Evolutionary conservation across 75 land plant species (phyloP).

Genomic region (Cryptomeria japonica): DNA sequence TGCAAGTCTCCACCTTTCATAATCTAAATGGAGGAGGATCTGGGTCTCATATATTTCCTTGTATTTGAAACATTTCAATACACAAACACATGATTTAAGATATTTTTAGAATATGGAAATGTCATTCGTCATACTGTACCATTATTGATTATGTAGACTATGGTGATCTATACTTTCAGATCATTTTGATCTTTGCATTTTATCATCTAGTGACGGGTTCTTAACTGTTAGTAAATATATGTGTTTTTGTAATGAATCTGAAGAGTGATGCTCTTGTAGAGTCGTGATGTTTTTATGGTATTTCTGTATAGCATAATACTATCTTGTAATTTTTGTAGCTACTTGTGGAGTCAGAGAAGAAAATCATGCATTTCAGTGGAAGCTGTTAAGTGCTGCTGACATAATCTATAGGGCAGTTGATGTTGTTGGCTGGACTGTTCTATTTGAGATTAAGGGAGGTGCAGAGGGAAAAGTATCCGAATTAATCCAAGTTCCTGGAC

Average conservation of each 20-base stretch:
- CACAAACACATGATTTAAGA: too few relatives aligned
- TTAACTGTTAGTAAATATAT: background rate
- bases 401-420: background rate
- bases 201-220: background rate
- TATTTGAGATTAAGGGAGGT: slow-evolving; percentile 6
- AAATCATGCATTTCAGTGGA: background rate
- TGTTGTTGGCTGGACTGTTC: slow-evolving; percentile 11
- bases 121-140: too few relatives aligned
- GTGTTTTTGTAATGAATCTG: background rate
- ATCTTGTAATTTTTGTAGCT: background rate
- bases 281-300: background rate
- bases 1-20: too few relatives aligned
- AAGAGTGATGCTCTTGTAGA: background rate
- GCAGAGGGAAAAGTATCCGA: slow-evolving; percentile 5
- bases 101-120: too few relatives aligned
- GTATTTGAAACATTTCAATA: too few relatives aligned
- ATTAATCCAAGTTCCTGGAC: slow-evolving; percentile 2
- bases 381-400: background rate
- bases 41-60: too few relatives aligned
- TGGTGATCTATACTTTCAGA: too few relatives aligned
- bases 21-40: too few relatives aligned
- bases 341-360: background rate
- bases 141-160: too few relatives aligned
- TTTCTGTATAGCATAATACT: background rate
- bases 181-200: background rate